Evolutionary conservation across 1,284 basidiomycete genomes (phyloP).

Genomic region (Heliocybe sulcata): DNA sequence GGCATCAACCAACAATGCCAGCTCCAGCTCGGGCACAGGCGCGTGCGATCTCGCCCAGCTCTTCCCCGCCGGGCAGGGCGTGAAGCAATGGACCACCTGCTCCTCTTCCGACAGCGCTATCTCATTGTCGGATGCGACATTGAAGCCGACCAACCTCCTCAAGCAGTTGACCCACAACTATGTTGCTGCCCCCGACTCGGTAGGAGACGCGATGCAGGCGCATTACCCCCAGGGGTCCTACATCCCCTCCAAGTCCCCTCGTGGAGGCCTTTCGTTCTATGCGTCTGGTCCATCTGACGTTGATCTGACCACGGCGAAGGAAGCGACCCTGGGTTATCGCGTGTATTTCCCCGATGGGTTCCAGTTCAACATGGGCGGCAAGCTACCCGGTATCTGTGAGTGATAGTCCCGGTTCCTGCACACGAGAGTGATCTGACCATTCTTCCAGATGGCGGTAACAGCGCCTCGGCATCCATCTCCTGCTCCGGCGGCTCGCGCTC

Average conservation of each 20-base stretch:
- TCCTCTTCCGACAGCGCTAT: neutral
- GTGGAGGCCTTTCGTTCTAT: slow-evolving; percentile 59
- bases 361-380: slow-evolving; percentile 26
- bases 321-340: slow-evolving; percentile 40
- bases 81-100: neutral
- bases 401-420: slow-evolving; percentile 6
- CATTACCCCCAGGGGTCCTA: slow-evolving; percentile 49
- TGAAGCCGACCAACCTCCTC: slow-evolving; percentile 32
- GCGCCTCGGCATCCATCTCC: neutral
- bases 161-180: slow-evolving; percentile 31
- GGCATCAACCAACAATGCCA: too few species aligned
- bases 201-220: slow-evolving; percentile 30
- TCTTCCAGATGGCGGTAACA: neutral
- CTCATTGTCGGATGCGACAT: slow-evolving; percentile 34
- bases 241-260: slow-evolving; percentile 43
- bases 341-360: slow-evolving; percentile 54
- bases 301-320: slow-evolving; percentile 21
- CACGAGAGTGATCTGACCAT: neutral
- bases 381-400: slow-evolving; percentile 25
- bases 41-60: neutral
- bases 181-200: slow-evolving; percentile 29
- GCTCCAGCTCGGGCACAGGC: too few species aligned
- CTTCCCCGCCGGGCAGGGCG: neutral
- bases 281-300: slow-evolving; percentile 33
- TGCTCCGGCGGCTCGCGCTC: neutral